Evolutionary conservation across 202 grass and related monocot genomes (phyloP), one percentile per base, ranked within the genome.

Genomic region (Eragrostis tef): DNA sequence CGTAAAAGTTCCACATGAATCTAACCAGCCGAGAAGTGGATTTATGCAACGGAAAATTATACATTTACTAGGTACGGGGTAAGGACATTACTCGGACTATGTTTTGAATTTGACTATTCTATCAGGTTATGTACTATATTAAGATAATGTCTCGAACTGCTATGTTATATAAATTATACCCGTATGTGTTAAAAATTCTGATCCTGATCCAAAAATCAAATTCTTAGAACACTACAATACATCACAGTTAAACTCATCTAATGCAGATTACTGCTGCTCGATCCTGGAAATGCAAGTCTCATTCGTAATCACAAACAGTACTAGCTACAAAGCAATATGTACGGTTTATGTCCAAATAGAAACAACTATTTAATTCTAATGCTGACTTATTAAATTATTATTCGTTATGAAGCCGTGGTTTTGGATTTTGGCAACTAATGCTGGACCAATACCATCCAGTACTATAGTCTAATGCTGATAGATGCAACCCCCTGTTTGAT

Each of bases 401-500:
- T 7, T 73, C 20, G 73, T 61, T 61, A 25, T 49, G 31, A 6
- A 62, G 20, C 42, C 79, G 9, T n/a, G 21, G 24, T 25, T 67
- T 73, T 73, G 62, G 42, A 73, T 58, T 80, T 73, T 67, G 42
- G 71, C 14, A 10, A 22, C 27, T 22, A 60, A 39, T 78, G 66
- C 21, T 47, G 48, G n/a, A 48, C 41, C 9, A 61, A 75, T 75
- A 63, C 64, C 22, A 77, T 82, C 44, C 46, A 71, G 19, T 56
- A n/a, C n/a, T n/a, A n/a, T n/a, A n/a, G n/a, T n/a, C n/a, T n/a
- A n/a, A n/a, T 60, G 39, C 46, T 70, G n/a, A 61, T 82, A 64
- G 54, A 77, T 54, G 68, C 54, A 71, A 75, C 31, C 14, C 45
- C 24, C 17, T n/a, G 16, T 46, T 79, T 72, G 59, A 74, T 74